Percentiles rank a stretch among this genome's conserved stretches.
Evolutionary conservation across 805 yeast genomes (phyloP).

Genomic region (Spencermartinsiella europaea): DNA sequence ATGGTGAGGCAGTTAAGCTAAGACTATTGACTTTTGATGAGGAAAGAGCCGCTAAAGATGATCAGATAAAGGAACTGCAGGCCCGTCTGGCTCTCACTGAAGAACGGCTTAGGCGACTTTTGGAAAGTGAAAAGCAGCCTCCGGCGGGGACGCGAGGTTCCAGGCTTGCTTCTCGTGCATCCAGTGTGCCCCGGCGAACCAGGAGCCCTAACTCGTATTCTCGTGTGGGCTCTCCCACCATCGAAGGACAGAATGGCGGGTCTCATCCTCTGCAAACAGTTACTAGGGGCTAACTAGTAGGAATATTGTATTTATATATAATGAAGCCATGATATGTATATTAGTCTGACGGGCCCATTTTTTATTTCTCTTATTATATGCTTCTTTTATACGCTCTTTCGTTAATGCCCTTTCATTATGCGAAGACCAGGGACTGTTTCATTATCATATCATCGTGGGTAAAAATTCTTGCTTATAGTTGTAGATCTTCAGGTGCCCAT

Average conservation of each 20-base stretch:
- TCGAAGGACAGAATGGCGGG: slow-evolving; percentile 1
- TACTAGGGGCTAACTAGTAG: slow-evolving; percentile 1
- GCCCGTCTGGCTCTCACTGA: slow-evolving; percentile 27
- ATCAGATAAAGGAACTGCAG: slow-evolving; percentile 24
- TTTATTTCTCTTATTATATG: background rate
- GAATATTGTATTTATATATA: background rate
- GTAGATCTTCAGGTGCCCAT: slow-evolving; percentile 38
- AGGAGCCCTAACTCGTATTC: slow-evolving; percentile 9
- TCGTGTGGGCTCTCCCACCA: slow-evolving; percentile 3
- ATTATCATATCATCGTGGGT: too few relatives aligned
- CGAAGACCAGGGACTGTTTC: too few relatives aligned
- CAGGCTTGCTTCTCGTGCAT: slow-evolving; percentile 22
- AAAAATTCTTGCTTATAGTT: background rate
- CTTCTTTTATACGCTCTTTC: too few relatives aligned
- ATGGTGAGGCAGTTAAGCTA: slow-evolving; percentile 25
- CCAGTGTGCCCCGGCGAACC: slow-evolving; percentile 23
- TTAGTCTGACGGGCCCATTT: background rate
- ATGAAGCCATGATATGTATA: background rate
- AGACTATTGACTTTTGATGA: slow-evolving; percentile 26
- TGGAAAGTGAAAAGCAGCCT: slow-evolving; percentile 18
- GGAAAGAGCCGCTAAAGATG: slow-evolving; percentile 28
- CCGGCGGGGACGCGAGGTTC: slow-evolving; percentile 15
- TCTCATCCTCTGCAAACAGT: background rate
- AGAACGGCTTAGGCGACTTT: slow-evolving; percentile 27
- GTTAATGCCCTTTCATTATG: too few relatives aligned